phyloP scores from a whole-genome alignment of 805 yeast genomes.

The Huiozyma sinensis region DNA sequence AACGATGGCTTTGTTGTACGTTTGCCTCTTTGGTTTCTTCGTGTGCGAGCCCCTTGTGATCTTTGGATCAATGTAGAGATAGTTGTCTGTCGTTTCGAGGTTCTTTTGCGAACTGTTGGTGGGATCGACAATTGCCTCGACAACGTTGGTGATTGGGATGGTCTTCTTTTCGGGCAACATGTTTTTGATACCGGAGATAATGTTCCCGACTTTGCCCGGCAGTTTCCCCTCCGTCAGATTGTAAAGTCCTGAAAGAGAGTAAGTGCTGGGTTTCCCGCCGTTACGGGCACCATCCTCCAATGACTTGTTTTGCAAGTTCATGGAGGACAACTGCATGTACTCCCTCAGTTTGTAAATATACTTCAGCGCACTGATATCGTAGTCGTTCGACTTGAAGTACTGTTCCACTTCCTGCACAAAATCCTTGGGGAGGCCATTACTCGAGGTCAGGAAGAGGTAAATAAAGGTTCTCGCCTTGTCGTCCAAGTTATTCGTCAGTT shows the following conservation, averaged over 20 bases:
- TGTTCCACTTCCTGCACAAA: slow-evolving; percentile 52
- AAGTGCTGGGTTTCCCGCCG: slow-evolving; percentile 18
- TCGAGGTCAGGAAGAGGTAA: slow-evolving; percentile 52
- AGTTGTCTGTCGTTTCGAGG: slow-evolving; percentile 74
- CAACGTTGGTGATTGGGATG: slow-evolving; percentile 81
- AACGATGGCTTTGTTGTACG: slow-evolving; percentile 72
- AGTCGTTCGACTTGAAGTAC: slow-evolving; percentile 44
- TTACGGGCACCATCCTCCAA: slow-evolving; percentile 25
- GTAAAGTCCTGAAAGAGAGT: slow-evolving; percentile 60
- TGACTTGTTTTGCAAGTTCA: slow-evolving; percentile 29
- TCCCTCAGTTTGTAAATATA: slow-evolving; percentile 80
- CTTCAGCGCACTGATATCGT: slow-evolving; percentile 52
- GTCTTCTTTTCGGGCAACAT: slow-evolving; percentile 80
- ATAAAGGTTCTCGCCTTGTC: slow-evolving; percentile 87
- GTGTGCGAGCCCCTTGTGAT: slow-evolving; percentile 80
- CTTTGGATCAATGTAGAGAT: slow-evolving; percentile 82
- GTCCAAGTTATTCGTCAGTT: slow-evolving; percentile 48
- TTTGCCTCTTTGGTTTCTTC: slow-evolving; percentile 75
- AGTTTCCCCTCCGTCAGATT: slow-evolving; percentile 74
- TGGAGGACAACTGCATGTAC: slow-evolving; percentile 43
- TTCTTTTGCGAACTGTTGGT: slow-evolving; percentile 48
- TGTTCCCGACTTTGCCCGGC: slow-evolving; percentile 80
- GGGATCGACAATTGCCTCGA: slow-evolving; percentile 88
- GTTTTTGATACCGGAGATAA: slow-evolving; percentile 80
- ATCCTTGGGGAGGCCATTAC: slow-evolving; percentile 33